Evolutionary conservation across 2,329 filamentous ascomycete genomes (phyloP).

Genomic region (Neocatenulostroma microsporum): DNA sequence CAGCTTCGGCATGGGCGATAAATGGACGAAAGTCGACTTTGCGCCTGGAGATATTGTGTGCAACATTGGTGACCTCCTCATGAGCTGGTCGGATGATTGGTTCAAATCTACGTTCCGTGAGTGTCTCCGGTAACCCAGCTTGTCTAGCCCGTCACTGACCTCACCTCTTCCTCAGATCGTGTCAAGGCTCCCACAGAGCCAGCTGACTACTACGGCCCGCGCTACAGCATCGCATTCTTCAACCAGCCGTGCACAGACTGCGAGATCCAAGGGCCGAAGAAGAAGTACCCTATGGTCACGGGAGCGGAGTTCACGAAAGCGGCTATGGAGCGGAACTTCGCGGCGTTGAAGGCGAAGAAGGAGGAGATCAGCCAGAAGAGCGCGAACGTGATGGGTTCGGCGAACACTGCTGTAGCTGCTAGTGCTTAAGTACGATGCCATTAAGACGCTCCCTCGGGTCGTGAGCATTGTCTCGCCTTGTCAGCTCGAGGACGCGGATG

Average conservation of each 20-base stretch:
- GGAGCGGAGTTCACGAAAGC: conserved; percentile 53
- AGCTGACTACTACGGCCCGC: conserved; percentile 48
- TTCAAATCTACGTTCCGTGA: conserved; percentile 61
- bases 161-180: no score
- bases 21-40: conserved; percentile 57
- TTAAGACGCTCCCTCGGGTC: no score
- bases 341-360: conserved; percentile 44
- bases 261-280: conserved; percentile 51
- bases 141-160: no score
- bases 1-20: conserved; percentile 51
- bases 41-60: conserved; percentile 51
- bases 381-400: background rate
- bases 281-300: conserved; percentile 56
- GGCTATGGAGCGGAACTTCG: conserved; percentile 51
- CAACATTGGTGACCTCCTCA: conserved; percentile 59
- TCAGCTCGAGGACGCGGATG: no score
- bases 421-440: background rate
- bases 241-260: conserved; percentile 55
- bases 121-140: no score
- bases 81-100: conserved; percentile 60
- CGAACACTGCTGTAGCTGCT: conserved; percentile 1
- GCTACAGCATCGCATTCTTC: conserved; percentile 60
- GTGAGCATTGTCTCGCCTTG: no score
- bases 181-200: conserved; percentile 54
- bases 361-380: conserved; percentile 15